Evolutionary conservation across 257 asterid genomes (phyloP).

Genomic region (Scutellaria galericulata): DNA sequence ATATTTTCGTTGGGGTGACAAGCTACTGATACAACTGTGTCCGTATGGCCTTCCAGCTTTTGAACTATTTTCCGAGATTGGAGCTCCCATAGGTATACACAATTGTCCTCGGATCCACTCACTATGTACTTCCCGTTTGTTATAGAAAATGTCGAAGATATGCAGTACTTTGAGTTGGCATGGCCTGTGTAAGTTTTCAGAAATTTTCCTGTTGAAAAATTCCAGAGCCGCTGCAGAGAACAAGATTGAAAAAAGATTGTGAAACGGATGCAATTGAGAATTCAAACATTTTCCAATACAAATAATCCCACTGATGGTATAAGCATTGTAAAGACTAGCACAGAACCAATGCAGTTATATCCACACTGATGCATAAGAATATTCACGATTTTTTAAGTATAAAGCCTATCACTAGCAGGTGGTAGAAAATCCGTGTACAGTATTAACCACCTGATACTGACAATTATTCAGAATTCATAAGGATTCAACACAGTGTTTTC

Average conservation of each 20-base stretch:
- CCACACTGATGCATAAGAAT: not conserved
- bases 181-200: constrained; percentile 91
- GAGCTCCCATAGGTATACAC: constrained; percentile 87
- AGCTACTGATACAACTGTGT: constrained; percentile 72
- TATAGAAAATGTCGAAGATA: constrained; percentile 77
- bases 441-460: too few relatives aligned
- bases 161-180: constrained; percentile 76
- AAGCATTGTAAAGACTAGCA: not conserved
- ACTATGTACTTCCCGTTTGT: constrained; percentile 92
- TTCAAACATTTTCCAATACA: not conserved
- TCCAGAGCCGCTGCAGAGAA: constrained; percentile 90
- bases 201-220: constrained; percentile 76
- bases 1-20: constrained; percentile 82
- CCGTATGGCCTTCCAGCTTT: constrained; percentile 94
- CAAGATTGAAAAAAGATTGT: not conserved
- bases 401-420: too few relatives aligned
- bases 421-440: too few relatives aligned
- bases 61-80: constrained; percentile 88
- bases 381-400: not conserved
- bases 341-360: not conserved
- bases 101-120: constrained; percentile 92
- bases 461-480: too few relatives aligned
- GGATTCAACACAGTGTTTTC: too few relatives aligned
- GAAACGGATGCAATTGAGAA: not conserved
- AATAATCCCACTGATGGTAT: not conserved